Evolutionary conservation across 108 stramenopile genomes (phyloP), one percentile per base, ranked within the genome.

Genomic region (Skeletonema tropicum): DNA sequence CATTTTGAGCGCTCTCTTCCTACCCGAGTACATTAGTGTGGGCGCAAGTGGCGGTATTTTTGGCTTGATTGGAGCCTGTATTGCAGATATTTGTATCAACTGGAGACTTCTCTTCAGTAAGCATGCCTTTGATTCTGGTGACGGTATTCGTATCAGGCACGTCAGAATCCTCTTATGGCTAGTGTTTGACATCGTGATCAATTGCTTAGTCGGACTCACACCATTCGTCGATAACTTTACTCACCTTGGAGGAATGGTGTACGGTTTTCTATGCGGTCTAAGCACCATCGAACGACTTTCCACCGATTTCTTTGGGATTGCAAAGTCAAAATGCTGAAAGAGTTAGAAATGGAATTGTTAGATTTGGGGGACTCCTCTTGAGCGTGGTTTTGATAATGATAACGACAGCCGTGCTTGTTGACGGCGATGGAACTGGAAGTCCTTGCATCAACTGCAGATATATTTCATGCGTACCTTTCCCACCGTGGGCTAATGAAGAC

Each of bases 11-110:
- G 92, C 96, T 45, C 79, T 97, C 57, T 97, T 95, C 65, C 74
- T 97, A 14, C 96, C 97, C n/a, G 74, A 94, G 30, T 93, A 91
- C 65, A 88, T 97, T 64, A 86, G 85, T 31, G 98, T 98, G 6
- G 98, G 98, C 46, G 97, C 97, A 3, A 90, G 88, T 7, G 98
- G 98, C 35, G 97, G 95, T n/a, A 94, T 97, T 39, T 97, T 97
- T 75, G 96, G 94, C 2, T 70, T 97, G 55, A 90, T 97, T 57
- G 96, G 96, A 13, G 93, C 88, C 1, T 90, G 93, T 60, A 66
- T 96, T 59, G 92, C 95, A 3, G 97, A 97, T 72, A 91, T 97
- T 58, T 81, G 81, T 69, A 89, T 94, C 55, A 95, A 98, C 83
- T 98, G 97, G 97, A 77, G 83, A 23, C 57, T 98, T 10, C 67